Evolutionary conservation across 2,329 filamentous ascomycete genomes (phyloP).

Genomic region (Venturia asperata): DNA sequence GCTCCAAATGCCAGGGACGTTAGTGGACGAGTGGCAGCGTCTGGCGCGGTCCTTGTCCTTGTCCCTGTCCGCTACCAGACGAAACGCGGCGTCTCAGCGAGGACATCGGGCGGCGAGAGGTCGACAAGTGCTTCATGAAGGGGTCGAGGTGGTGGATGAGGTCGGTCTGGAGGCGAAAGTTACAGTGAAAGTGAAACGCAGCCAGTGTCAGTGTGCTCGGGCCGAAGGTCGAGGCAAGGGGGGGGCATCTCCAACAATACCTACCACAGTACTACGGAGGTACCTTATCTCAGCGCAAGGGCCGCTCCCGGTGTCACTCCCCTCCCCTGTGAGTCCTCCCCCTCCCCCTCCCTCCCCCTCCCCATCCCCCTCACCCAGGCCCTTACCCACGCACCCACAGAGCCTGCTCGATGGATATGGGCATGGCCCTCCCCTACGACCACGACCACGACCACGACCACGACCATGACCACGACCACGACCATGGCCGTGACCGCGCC

Average conservation of each 20-base stretch:
- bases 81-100: constrained; percentile 16
- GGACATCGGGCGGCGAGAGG: not conserved
- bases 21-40: not conserved
- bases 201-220: not conserved
- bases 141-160: not conserved
- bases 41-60: no score
- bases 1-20: not conserved
- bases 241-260: not conserved
- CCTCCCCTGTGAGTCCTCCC: no score
- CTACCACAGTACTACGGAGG: no score
- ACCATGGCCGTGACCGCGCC: no score
- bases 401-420: not conserved
- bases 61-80: not conserved
- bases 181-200: not conserved
- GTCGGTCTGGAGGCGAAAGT: not conserved
- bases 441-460: no score
- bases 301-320: not conserved
- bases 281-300: not conserved
- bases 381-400: not conserved
- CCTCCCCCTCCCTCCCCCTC: no score
- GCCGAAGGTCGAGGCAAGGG: not conserved
- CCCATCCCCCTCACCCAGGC: no score
- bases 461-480: no score
- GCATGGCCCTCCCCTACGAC: not conserved
- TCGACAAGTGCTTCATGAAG: not conserved